Percentiles rank a stretch among this genome's conserved stretches.
Conservation (phyloP, 345 rosid species). For the Diplotaxis tenuifolia region DNA sequence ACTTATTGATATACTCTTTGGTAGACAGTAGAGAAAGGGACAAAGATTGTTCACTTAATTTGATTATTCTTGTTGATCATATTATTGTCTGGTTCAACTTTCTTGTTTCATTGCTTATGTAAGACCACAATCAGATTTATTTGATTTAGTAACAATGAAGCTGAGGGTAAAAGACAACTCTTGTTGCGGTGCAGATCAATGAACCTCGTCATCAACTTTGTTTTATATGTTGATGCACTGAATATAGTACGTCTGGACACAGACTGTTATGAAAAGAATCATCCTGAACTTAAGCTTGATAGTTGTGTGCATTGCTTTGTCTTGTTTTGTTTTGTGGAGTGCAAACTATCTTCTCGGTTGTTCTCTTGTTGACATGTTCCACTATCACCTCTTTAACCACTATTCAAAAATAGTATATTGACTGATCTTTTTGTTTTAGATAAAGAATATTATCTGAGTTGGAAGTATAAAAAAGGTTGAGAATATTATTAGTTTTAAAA, state of each 20-base stretch:
- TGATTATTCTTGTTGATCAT: slow-evolving; percentile 19
- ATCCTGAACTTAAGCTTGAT: background rate
- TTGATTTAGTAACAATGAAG: background rate
- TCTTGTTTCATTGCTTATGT: slow-evolving; percentile 19
- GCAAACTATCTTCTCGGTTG: no score
- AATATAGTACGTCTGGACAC: background rate
- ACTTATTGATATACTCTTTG: slow-evolving; percentile 6
- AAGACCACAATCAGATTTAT: background rate
- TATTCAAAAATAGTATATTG: no score
- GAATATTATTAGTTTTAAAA: background rate
- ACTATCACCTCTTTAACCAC: no score
- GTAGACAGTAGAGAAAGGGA: slow-evolving; percentile 33
- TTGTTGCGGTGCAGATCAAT: background rate
- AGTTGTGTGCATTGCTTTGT: background rate
- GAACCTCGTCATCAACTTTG: background rate
- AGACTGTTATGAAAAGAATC: background rate
- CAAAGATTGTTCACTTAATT: slow-evolving; percentile 6
- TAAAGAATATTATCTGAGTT: background rate
- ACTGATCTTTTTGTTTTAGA: background rate
- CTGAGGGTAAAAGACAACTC: slow-evolving; percentile 1
- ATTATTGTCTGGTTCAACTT: slow-evolving; percentile 7
- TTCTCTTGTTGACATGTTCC: no score
- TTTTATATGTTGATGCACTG: background rate
- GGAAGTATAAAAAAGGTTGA: background rate
- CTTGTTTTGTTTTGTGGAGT: no score